A percentile compares a stretch with the other conserved stretches of the same genome.
Evolutionary conservation across 768 basidiomycete species (phyloP).

Genomic region (Russula sp.): DNA sequence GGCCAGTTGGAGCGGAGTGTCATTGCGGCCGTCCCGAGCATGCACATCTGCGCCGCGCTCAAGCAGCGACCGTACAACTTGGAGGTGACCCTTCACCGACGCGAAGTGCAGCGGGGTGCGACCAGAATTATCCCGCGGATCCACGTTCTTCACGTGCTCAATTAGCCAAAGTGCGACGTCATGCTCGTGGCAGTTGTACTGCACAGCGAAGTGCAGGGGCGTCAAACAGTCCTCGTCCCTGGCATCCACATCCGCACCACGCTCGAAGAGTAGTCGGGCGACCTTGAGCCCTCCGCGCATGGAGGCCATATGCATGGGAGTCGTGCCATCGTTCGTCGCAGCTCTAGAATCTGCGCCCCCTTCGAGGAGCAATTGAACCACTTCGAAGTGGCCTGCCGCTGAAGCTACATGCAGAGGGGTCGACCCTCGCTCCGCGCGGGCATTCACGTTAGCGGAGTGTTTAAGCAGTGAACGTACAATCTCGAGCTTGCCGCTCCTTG

Average conservation of each 20-base stretch:
- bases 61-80: background rate
- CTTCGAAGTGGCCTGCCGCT: background rate
- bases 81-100: background rate
- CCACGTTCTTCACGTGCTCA: background rate
- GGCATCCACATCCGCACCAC: background rate
- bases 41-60: background rate
- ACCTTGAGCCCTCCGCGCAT: background rate
- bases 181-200: background rate
- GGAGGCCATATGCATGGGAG: background rate
- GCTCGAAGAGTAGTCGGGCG: background rate
- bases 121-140: background rate
- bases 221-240: background rate
- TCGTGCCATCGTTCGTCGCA: background rate
- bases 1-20: background rate
- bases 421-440: background rate
- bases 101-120: background rate
- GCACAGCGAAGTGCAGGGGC: background rate
- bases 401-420: background rate
- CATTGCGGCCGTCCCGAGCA: background rate
- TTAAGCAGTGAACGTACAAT: background rate
- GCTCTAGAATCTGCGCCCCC: background rate
- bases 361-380: background rate
- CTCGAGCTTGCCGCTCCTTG: background rate
- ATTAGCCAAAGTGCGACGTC: slow-evolving; percentile 1
- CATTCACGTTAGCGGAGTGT: background rate